These are phyloP conservation scores for Plasmodiophora brassicae DNA, from an alignment of 208 protist species.

Conservation along the genomic window DNA sequence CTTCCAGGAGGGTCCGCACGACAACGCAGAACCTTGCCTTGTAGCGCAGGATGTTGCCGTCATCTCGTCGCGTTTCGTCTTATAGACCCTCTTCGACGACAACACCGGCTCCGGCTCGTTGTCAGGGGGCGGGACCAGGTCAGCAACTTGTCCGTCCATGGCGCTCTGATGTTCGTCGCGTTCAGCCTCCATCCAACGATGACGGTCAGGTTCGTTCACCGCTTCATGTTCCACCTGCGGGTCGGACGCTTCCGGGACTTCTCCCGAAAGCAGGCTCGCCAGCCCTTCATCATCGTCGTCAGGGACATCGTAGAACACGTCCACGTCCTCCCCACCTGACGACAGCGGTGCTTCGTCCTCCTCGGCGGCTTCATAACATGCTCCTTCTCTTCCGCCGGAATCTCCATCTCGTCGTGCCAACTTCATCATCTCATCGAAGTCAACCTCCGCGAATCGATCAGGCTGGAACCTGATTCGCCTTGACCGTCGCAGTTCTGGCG, in stretches of 20 bases:
- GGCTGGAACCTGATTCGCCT: too few relatives aligned
- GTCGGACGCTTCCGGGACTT: not conserved
- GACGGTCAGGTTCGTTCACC: not conserved
- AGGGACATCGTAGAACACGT: too few relatives aligned
- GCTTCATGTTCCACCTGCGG: not conserved
- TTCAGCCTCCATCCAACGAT: not conserved
- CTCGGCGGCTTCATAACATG: too few relatives aligned
- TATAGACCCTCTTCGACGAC: not conserved
- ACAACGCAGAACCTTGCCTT: too few relatives aligned
- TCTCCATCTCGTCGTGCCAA: too few relatives aligned
- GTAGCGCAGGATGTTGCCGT: not conserved
- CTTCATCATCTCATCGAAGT: too few relatives aligned
- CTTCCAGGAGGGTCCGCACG: not conserved
- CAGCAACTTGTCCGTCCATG: not conserved
- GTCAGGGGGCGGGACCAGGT: not conserved
- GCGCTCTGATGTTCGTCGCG: not conserved
- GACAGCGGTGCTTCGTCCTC: too few relatives aligned
- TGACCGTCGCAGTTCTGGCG: too few relatives aligned
- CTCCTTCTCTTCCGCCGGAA: too few relatives aligned
- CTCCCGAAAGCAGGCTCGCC: not conserved
- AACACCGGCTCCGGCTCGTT: not conserved
- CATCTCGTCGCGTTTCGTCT: slow-evolving; percentile 16
- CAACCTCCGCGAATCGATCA: too few relatives aligned
- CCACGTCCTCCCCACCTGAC: too few relatives aligned
- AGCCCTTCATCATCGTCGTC: not conserved